Base-by-base conservation (phyloP, 306 rosid species). In the Sphenostylis stenocarpa region DNA sequence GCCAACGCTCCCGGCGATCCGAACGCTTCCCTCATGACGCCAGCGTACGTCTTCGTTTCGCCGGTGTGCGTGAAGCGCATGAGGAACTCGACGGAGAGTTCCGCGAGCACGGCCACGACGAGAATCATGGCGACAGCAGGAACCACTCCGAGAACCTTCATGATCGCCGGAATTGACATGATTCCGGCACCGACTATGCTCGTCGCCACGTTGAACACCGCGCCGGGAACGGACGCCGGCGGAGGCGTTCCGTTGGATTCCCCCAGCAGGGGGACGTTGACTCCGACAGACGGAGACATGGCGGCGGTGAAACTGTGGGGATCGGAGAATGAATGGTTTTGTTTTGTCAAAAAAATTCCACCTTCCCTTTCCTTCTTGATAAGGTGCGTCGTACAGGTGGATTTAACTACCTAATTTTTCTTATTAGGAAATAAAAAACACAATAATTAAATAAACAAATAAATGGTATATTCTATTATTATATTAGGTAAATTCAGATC, bases 151-250 rank as follows among this genome's bases (percentile, higher is more conserved):
- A 95, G 86, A 65, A 95, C 96, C 82, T 87, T 92, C 3, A 95
- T 76, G 16, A 95, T 88, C 12, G 93, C 93, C 58, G 98, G 98
- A 9, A 95, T 86, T 19, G 98, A 95, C 98, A 92, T 95, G 36
- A 95, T 95, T 34, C 98, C 97, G 8, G 96, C 95, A 8, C 98
- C 98, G 8, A 95, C 76, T 11, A 92, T 89, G 86, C 85, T 95
- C 2, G 92, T 92, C 4, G 97, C 88, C 10, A 95, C 89, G 31
- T 95, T 95, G 78, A 92, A 89, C 66, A 95, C 96, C 3, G 98
- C 97, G 3, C 97, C 97, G 0, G 85, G 20, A 1, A 92, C 77
- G 4, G 97, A 81, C 0, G 89, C 92, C 7, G 68, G 81, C 15
- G 47, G 64, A 2, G 26, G 29, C 17, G 41, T 61, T 1, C 61